A percentile compares a stretch with the other conserved stretches of the same genome.
Evolutionary conservation across 2,329 filamentous ascomycete species (phyloP).

Genomic region (Massarina eburnea): DNA sequence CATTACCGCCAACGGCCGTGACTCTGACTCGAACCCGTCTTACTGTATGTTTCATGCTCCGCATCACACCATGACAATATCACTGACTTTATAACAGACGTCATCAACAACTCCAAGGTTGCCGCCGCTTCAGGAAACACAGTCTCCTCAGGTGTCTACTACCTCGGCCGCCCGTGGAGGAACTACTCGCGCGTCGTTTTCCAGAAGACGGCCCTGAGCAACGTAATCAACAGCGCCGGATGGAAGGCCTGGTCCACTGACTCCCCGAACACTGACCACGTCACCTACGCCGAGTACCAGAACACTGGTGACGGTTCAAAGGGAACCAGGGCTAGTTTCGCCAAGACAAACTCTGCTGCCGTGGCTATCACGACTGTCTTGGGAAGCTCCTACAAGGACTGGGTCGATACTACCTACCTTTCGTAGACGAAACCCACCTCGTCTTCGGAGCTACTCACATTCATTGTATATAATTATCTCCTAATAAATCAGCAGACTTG

Average conservation of each 20-base stretch:
- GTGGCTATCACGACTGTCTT: constrained; percentile 50
- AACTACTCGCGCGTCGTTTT: constrained; percentile 55
- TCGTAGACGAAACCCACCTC: too few relatives aligned
- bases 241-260: constrained; percentile 59
- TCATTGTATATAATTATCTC: constrained; percentile 1
- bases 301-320: constrained; percentile 61
- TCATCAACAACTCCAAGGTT: constrained; percentile 58
- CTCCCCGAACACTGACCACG: constrained; percentile 53
- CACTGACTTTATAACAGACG: constrained; percentile 30
- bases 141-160: constrained; percentile 46
- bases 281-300: constrained; percentile 60
- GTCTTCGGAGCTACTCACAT: neutral
- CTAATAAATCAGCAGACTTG: neutral
- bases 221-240: constrained; percentile 61
- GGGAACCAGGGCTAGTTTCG: constrained; percentile 56
- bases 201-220: constrained; percentile 54
- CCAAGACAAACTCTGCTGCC: constrained; percentile 43
- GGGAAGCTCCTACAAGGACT: constrained; percentile 39
- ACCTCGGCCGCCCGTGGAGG: constrained; percentile 57
- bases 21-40: constrained; percentile 37
- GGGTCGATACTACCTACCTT: constrained; percentile 36
- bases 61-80: neutral
- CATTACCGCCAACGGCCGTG: constrained; percentile 40
- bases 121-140: constrained; percentile 43
- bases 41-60: constrained; percentile 37